These are phyloP conservation scores for Aureobasidium melanogenum DNA, from an alignment of 2,329 filamentous ascomycete species.

Conservation along the genomic window DNA sequence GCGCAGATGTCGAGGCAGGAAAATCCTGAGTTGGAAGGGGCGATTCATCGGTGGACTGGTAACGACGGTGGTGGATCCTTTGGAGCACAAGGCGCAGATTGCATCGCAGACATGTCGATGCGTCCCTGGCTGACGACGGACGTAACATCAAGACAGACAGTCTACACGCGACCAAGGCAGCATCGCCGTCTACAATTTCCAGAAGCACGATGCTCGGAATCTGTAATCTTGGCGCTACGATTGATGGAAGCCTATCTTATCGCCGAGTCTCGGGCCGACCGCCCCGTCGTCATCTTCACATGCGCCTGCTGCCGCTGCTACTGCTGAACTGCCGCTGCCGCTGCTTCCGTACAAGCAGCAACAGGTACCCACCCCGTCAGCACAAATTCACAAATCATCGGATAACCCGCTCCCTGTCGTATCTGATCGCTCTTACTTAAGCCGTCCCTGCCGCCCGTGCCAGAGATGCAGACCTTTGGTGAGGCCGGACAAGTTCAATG, in stretches of 20 bases:
- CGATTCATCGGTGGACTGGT: conserved; percentile 1
- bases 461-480: conserved; percentile 14
- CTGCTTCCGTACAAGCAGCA: background rate
- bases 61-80: background rate
- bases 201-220: background rate
- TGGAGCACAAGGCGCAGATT: conserved; percentile 10
- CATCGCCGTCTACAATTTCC: background rate
- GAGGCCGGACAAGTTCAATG: background rate
- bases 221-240: background rate
- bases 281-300: background rate
- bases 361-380: background rate
- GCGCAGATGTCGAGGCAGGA: background rate
- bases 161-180: background rate
- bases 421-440: background rate
- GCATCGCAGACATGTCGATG: conserved; percentile 15
- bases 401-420: background rate
- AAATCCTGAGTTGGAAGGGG: background rate
- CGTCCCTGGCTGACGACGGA: conserved; percentile 5
- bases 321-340: background rate
- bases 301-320: background rate
- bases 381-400: background rate
- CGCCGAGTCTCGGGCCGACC: background rate
- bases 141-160: conserved; percentile 11
- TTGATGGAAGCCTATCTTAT: background rate
- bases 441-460: background rate